Base-by-base conservation (phyloP, 78 protist genomes). In the Dictyostelium firmibasis region DNA sequence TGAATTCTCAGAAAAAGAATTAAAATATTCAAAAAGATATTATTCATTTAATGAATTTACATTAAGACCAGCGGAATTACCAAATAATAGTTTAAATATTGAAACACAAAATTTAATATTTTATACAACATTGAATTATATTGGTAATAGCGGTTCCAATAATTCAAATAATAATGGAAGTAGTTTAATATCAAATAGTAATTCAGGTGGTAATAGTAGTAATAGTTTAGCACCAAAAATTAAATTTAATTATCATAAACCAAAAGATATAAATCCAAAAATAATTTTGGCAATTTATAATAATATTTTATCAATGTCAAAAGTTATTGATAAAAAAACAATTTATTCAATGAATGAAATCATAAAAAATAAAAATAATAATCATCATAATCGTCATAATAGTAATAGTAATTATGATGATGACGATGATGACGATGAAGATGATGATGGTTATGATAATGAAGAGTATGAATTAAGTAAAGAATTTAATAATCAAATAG, bases 1-100 rank as follows among this genome's bases (percentile, higher is more conserved):
- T 41, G 83, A 77, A 43, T 77, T 77, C 41, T 38, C 83, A 35
- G 83, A 77, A 77, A 77, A 77, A n/a, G 83, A 77, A 35, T 77
- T 77, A 35, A 36, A n/a, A 10, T 41, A 72, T 72, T 72, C 79
- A 27, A 72, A 72, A 33, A 72, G n/a, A 31, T 31, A 72, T 33
- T 72, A 33, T 72, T 33, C 36, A 33, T 72, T 33, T 72, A 72
- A 72, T 72, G 79, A 72, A 16, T 72, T 72, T 33, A 16, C 79
- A 33, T 18, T 72, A 33, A 27, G 79, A 72, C 79, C 79, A 3
- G 79, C 41, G 4, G 79, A 72, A 72, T 72, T 72, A 33, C 38
- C 36, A 13, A 33, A 27, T 18, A 11, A 29, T 16, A 27, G 23
- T 33, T 29, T 29, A 5, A 20, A 20, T 72, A 72, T 33, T 33